phyloP scores from a whole-genome alignment of 2,329 filamentous ascomycete genomes.

The Scytalidium sp. region DNA sequence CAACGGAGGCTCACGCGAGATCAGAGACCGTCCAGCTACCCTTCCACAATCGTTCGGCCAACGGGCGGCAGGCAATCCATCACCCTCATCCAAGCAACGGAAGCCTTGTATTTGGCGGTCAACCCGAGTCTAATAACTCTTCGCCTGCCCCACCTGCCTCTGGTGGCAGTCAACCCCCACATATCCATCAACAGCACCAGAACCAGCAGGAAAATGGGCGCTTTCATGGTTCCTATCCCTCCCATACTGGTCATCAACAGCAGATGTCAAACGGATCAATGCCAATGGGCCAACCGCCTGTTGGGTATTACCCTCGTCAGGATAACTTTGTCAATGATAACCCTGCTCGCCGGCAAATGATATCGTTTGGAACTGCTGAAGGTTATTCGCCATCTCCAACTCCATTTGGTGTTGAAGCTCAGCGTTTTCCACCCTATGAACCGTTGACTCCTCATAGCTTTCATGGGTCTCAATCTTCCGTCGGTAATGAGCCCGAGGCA shows the following conservation, averaged over 20 bases:
- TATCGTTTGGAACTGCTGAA: constrained; percentile 29
- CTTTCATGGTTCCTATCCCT: constrained; percentile 16
- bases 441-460: constrained; percentile 59
- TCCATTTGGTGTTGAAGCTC: constrained; percentile 17
- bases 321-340: constrained; percentile 21
- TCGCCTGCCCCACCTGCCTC: constrained; percentile 53
- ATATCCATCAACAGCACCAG: constrained; percentile 19
- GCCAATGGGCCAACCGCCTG: constrained; percentile 20
- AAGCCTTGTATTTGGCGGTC: constrained; percentile 54
- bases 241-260: constrained; percentile 22
- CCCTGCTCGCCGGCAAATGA: constrained; percentile 22
- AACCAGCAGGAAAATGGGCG: constrained; percentile 6
- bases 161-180: constrained; percentile 38
- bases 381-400: constrained; percentile 30
- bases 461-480: constrained; percentile 58
- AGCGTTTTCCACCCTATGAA: constrained; percentile 34
- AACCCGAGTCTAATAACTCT: constrained; percentile 52
- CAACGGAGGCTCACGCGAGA: not conserved
- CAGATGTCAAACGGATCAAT: constrained; percentile 24
- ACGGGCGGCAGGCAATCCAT: constrained; percentile 36
- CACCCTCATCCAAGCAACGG: constrained; percentile 52
- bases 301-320: constrained; percentile 19
- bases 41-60: constrained; percentile 13
- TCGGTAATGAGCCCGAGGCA: constrained; percentile 39
- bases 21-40: constrained; percentile 12